These are phyloP conservation scores for Alloteropsis semialata DNA, from an alignment of 176 grass and related monocot species.

Conservation along the genomic window DNA sequence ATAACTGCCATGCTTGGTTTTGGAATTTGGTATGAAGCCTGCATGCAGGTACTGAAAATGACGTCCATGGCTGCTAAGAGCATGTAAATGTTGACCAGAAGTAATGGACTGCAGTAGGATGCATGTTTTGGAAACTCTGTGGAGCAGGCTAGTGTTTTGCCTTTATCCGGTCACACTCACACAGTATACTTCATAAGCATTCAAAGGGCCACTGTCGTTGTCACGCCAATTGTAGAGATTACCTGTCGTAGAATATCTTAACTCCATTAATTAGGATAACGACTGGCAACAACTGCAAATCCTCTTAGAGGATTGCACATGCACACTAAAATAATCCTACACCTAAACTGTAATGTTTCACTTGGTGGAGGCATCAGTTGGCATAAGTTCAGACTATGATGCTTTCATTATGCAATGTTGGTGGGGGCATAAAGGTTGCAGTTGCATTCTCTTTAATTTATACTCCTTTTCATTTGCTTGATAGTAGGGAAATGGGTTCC, in stretches of 20 bases:
- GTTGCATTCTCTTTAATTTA: neutral
- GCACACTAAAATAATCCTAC: neutral
- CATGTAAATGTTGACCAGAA: slow-evolving; percentile 1
- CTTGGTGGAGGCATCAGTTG: neutral
- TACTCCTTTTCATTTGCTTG: neutral
- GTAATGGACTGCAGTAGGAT: neutral
- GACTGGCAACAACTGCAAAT: slow-evolving; percentile 25
- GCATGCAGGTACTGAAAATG: neutral
- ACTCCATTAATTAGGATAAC: slow-evolving; percentile 1
- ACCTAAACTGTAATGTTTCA: slow-evolving; percentile 10
- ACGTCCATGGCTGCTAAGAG: neutral
- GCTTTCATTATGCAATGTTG: neutral
- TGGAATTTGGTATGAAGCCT: slow-evolving; percentile 11
- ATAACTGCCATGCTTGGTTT: neutral
- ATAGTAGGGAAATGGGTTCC: neutral
- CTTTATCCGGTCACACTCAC: neutral
- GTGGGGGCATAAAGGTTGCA: neutral
- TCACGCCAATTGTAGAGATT: slow-evolving; percentile 23
- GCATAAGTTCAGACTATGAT: neutral
- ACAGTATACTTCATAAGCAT: neutral
- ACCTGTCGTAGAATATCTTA: neutral
- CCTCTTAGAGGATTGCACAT: neutral
- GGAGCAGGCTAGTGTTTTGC: neutral
- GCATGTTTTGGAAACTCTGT: neutral
- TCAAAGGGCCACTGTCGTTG: slow-evolving; percentile 9